phyloP scores from a whole-genome alignment of 192 early-diverging fungal genomes.

The Helicostylum pulchrum region DNA sequence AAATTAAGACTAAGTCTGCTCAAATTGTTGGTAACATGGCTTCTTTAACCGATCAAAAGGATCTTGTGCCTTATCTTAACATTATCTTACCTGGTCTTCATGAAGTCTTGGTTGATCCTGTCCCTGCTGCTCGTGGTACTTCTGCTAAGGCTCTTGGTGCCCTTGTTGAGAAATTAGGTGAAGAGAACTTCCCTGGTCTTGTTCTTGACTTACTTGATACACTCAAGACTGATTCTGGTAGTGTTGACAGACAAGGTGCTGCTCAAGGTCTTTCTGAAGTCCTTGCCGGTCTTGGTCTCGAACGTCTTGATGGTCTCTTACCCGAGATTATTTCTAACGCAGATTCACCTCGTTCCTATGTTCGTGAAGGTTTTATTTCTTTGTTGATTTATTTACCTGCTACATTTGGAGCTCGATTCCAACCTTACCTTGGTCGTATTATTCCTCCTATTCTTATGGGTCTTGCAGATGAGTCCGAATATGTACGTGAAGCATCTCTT shows the following conservation, averaged over 20 bases:
- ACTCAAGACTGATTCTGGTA: conserved; percentile 86
- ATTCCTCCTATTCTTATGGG: conserved; percentile 88
- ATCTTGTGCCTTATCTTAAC: conserved; percentile 86
- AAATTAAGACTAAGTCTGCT: conserved; percentile 91
- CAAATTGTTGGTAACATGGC: conserved; percentile 99
- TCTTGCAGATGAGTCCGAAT: conserved; percentile 94
- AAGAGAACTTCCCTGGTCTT: conserved; percentile 89
- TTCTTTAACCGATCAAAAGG: conserved; percentile 85
- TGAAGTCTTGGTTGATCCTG: conserved; percentile 91
- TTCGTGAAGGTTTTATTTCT: conserved; percentile 96
- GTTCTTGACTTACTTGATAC: conserved; percentile 82
- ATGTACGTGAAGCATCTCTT: conserved; percentile 88
- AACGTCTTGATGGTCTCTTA: conserved; percentile 80
- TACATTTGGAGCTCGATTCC: conserved; percentile 91
- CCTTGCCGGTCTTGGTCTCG: conserved; percentile 82
- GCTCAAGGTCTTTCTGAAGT: conserved; percentile 97
- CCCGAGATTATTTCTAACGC: conserved; percentile 87
- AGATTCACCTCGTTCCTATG: conserved; percentile 63
- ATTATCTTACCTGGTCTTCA: conserved; percentile 84
- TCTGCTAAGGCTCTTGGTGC: conserved; percentile 91
- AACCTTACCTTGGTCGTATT: conserved; percentile 82
- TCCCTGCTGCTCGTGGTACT: conserved; percentile 92
- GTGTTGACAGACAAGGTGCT: conserved; percentile 93
- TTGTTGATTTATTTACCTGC: conserved; percentile 94
- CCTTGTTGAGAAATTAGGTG: conserved; percentile 89